These are phyloP conservation scores for Annona squamosa DNA, from an alignment of 164 flowering plant species.

Conservation along the genomic window DNA sequence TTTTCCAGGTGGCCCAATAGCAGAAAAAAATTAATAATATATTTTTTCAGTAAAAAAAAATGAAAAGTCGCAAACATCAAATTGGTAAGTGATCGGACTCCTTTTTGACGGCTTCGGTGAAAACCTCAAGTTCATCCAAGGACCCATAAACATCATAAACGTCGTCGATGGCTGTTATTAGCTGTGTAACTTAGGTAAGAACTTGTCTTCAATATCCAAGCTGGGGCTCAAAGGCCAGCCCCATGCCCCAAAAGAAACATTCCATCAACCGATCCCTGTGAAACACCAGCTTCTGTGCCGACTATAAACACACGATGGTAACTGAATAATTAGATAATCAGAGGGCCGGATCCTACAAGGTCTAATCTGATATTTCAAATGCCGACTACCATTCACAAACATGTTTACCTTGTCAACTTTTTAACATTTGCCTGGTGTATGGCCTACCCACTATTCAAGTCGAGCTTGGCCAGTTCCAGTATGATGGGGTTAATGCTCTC, in stretches of 20 bases:
- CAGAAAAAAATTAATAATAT: too few relatives aligned
- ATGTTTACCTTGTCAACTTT: constrained; percentile 21
- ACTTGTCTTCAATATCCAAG: neutral
- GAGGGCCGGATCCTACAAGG: neutral
- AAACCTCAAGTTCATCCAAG: constrained; percentile 2
- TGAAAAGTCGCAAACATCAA: too few relatives aligned
- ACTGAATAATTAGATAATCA: neutral
- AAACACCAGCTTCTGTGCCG: constrained; percentile 31
- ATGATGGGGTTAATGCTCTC: constrained; percentile 8
- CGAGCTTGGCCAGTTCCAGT: constrained; percentile 32
- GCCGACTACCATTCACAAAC: too few relatives aligned
- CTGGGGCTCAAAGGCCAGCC: neutral
- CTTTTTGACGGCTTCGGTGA: constrained; percentile 5
- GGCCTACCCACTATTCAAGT: constrained; percentile 40
- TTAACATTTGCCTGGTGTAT: constrained; percentile 26
- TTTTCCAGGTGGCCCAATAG: too few relatives aligned
- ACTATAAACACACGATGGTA: constrained; percentile 14
- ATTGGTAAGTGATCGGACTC: too few relatives aligned
- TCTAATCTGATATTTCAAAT: neutral
- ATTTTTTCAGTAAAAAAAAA: too few relatives aligned
- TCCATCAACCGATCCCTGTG: constrained; percentile 7
- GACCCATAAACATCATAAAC: constrained; percentile 4
- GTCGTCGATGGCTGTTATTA: constrained; percentile 6
- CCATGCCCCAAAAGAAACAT: neutral
- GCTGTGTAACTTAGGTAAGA: neutral